A percentile compares a stretch with the other conserved stretches of the same genome.
These are phyloP conservation scores for Geum urbanum DNA, from an alignment of 306 rosid genomes.

Conservation along the genomic window DNA sequence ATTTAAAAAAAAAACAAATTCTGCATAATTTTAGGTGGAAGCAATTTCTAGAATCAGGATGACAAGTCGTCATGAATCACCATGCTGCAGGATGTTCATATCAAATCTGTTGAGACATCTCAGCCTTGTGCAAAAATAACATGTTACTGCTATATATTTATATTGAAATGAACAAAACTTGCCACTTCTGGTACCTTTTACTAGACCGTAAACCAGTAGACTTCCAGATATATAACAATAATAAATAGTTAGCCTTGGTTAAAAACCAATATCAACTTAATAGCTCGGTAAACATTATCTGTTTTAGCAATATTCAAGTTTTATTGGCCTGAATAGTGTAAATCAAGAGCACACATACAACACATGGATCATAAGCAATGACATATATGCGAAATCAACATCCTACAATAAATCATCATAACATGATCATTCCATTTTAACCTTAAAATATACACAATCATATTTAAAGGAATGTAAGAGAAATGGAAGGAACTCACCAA, in stretches of 20 bases:
- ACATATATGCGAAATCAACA: neutral
- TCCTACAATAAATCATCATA: neutral
- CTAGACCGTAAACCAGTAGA: neutral
- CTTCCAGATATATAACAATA: neutral
- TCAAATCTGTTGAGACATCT: neutral
- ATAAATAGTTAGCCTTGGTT: neutral
- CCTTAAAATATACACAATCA: neutral
- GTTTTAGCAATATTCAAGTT: neutral
- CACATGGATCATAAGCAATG: neutral
- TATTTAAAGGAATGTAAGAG: neutral
- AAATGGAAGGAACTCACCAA: slow-evolving; percentile 53
- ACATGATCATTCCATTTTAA: neutral
- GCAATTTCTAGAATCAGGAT: neutral
- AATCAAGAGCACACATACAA: neutral
- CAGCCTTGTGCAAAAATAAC: neutral
- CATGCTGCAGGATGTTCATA: neutral
- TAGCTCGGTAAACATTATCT: neutral
- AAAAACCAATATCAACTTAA: neutral
- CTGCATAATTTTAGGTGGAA: neutral
- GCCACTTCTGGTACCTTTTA: neutral
- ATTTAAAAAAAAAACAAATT: neutral
- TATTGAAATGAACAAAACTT: neutral
- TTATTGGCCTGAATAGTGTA: neutral
- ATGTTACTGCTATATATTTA: neutral
- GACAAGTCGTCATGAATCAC: neutral